Evolutionary conservation across 352 stramenopile species (phyloP).

Genomic region (Phytopythium delawarense): DNA sequence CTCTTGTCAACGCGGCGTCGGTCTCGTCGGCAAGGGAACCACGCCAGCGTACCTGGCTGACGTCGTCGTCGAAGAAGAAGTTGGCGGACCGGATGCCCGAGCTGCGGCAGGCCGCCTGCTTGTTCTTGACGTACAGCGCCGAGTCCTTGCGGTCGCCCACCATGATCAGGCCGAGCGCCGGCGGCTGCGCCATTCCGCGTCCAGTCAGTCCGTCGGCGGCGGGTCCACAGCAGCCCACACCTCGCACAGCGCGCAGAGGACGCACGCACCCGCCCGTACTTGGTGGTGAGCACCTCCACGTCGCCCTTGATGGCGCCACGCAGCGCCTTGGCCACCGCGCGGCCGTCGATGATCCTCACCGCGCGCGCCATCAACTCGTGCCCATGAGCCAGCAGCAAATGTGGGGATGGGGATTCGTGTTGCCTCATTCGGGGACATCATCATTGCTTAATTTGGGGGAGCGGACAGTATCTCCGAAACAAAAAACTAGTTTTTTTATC

Average conservation of each 20-base stretch:
- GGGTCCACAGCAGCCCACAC: too few relatives aligned
- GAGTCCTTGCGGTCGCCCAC: slow-evolving; percentile 96
- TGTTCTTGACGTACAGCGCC: slow-evolving; percentile 97
- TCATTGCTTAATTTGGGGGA: neutral
- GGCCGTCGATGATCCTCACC: slow-evolving; percentile 66
- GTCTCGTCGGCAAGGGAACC: too few relatives aligned
- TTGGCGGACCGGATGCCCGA: slow-evolving; percentile 92
- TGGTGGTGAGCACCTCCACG: slow-evolving; percentile 42
- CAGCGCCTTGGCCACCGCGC: slow-evolving; percentile 60
- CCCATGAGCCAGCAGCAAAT: neutral
- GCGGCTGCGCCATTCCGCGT: slow-evolving; percentile 34
- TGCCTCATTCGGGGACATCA: neutral
- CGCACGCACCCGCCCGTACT: slow-evolving; percentile 41
- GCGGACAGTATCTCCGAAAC: too few relatives aligned
- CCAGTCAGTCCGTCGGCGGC: neutral
- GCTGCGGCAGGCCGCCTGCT: slow-evolving; percentile 95
- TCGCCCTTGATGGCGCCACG: slow-evolving; percentile 55
- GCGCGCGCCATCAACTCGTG: neutral
- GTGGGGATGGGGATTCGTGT: neutral
- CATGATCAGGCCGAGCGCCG: slow-evolving; percentile 97
- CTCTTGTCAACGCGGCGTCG: too few relatives aligned
- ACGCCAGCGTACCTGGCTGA: slow-evolving; percentile 40
- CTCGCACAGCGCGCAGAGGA: too few relatives aligned
- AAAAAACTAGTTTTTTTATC: too few relatives aligned
- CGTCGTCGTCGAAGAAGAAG: slow-evolving; percentile 65